Conservation (phyloP, 2,329 filamentous ascomycete species). For the Xylaria sp. region DNA sequence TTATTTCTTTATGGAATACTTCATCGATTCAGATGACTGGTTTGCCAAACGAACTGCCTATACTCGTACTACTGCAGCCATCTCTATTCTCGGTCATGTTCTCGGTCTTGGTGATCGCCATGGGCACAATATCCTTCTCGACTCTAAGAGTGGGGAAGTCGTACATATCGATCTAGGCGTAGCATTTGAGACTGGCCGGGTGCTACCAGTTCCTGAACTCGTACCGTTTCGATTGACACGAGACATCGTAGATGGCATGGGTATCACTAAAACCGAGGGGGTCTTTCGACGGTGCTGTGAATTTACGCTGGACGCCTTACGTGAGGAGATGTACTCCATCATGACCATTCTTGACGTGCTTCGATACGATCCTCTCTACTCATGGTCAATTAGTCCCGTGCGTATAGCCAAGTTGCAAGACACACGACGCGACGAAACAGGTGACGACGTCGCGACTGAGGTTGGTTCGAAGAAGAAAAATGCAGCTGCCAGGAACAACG, state of each 20-base stretch:
- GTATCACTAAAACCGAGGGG: conserved; percentile 91
- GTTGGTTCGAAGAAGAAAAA: conserved; percentile 55
- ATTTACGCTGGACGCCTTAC: conserved; percentile 92
- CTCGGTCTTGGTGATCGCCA: conserved; percentile 94
- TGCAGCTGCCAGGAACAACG: conserved; percentile 43
- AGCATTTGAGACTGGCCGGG: conserved; percentile 93
- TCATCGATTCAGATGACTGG: conserved; percentile 95
- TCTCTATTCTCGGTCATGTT: conserved; percentile 93
- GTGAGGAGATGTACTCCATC: conserved; percentile 96
- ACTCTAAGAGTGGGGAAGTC: conserved; percentile 88
- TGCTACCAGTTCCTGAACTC: conserved; percentile 94
- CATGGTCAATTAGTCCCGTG: conserved; percentile 86
- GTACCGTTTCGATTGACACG: conserved; percentile 95
- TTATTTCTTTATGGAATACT: conserved; percentile 97
- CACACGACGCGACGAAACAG: conserved; percentile 61
- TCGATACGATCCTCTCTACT: conserved; percentile 97
- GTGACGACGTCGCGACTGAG: conserved; percentile 53
- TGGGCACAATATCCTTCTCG: conserved; percentile 95
- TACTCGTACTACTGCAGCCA: conserved; percentile 90
- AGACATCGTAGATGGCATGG: conserved; percentile 97
- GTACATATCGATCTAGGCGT: conserved; percentile 98
- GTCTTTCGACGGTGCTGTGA: conserved; percentile 98
- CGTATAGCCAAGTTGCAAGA: conserved; percentile 72
- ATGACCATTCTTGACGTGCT: conserved; percentile 98
- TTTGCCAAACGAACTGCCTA: conserved; percentile 90